Conservation (phyloP, 106 monocot genomes). For the Dioscorea alata region DNA sequence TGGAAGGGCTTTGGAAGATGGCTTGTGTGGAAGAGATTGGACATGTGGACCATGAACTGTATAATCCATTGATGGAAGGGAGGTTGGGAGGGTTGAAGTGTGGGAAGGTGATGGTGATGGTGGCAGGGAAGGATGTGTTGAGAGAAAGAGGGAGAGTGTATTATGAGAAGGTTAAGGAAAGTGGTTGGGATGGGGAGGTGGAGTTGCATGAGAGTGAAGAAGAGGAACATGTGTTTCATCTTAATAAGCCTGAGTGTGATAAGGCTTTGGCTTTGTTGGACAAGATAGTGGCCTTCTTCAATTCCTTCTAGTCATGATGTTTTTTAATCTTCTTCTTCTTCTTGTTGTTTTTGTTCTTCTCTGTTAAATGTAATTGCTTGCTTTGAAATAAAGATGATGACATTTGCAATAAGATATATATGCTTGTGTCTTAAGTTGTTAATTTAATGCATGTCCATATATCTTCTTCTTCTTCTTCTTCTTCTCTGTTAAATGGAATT, state of each 20-base stretch:
- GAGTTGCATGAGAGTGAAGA: constrained; percentile 19
- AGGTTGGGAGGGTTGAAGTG: constrained; percentile 16
- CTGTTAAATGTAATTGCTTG: too few relatives aligned
- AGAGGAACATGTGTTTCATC: constrained; percentile 29
- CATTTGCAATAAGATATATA: too few relatives aligned
- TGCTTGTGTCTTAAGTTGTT: too few relatives aligned
- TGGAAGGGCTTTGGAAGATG: constrained; percentile 18
- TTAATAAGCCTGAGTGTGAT: constrained; percentile 10
- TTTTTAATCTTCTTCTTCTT: too few relatives aligned
- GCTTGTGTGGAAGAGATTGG: constrained; percentile 9
- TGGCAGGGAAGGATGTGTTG: constrained; percentile 24
- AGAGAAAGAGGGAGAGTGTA: constrained; percentile 13
- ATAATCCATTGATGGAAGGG: constrained; percentile 24
- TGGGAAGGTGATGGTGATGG: constrained; percentile 14
- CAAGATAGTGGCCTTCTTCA: constrained; percentile 11
- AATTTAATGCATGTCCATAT: too few relatives aligned
- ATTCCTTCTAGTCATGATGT: background rate
- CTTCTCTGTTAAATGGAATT: too few relatives aligned
- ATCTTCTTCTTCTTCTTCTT: too few relatives aligned
- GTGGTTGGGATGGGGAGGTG: constrained; percentile 23
- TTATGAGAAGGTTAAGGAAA: constrained; percentile 17
- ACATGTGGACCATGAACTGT: constrained; percentile 5
- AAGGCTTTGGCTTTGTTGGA: constrained; percentile 19
- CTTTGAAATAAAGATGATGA: too few relatives aligned
- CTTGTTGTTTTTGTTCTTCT: too few relatives aligned